Evolutionary conservation across 768 basidiomycete genomes (phyloP), one percentile per base, ranked within the genome.

Genomic region (Gymnopilus junonius): DNA sequence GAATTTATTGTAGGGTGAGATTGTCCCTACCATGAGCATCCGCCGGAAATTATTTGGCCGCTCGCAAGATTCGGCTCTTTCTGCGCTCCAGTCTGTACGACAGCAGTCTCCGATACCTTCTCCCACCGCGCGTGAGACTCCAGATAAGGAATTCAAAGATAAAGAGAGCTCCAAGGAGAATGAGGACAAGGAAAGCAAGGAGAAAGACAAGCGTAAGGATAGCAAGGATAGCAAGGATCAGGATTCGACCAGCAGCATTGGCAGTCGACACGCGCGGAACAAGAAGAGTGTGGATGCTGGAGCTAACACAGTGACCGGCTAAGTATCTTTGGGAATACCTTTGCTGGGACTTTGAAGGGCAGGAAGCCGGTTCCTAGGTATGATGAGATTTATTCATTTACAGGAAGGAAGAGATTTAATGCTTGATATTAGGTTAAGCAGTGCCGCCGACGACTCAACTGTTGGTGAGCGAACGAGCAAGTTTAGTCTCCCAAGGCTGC

Each of bases 331-430:
- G 92, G 92, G 14, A 83, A 81, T 20, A 75, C 86, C 2, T 87
- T 93, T 64, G 76, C 79, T 10, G 83, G 86, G 0, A 78, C 87
- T 5, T 70, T 92, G 58, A 90, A 89, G 73, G 77, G 80, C 39
- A 78, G 95, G 66, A 95, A 97, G 72, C 95, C 95, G 0, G 83
- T 94, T 0, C 94, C 93, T 17, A 85, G 85, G 74, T 87, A 87
- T 66, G 68, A n/a, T n/a, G n/a, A n/a, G n/a, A n/a, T n/a, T n/a
- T n/a, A n/a, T n/a, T n/a, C n/a, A n/a, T n/a, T n/a, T n/a, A n/a
- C n/a, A n/a, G n/a, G n/a, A n/a, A n/a, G n/a, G n/a, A n/a, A n/a
- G n/a, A n/a, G n/a, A n/a, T n/a, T n/a, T 62, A 8, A 50, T 65
- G 23, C 59, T 60, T 45, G 37, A 3, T 4, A 42, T 42, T 37